phyloP scores from a whole-genome alignment of 805 yeast genomes.

The Phaffomyces opuntiae region DNA sequence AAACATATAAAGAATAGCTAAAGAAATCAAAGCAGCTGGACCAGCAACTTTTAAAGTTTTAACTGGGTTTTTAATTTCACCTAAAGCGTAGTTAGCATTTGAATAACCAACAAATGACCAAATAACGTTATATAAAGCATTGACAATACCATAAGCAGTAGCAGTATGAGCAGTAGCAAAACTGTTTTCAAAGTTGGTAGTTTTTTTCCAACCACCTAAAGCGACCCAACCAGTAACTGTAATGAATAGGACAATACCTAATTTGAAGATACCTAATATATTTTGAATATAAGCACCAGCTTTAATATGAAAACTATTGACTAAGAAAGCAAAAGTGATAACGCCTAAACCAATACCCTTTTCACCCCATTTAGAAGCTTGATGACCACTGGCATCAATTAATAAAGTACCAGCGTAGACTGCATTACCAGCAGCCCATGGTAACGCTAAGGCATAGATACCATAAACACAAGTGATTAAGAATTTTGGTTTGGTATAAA shows the following conservation, averaged over 20 bases:
- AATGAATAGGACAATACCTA: conserved; percentile 63
- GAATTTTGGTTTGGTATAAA: conserved; percentile 62
- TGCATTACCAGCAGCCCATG: conserved; percentile 84
- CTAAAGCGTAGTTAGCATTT: conserved; percentile 75
- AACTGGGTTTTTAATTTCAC: conserved; percentile 70
- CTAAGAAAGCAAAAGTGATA: conserved; percentile 59
- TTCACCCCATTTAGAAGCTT: conserved; percentile 67
- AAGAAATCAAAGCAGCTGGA: conserved; percentile 57
- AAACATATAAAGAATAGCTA: conserved; percentile 64
- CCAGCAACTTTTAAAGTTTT: conserved; percentile 66
- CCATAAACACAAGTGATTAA: conserved; percentile 62
- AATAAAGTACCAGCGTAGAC: conserved; percentile 75
- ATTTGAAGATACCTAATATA: conserved; percentile 62
- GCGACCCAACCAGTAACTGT: conserved; percentile 81
- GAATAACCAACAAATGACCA: conserved; percentile 85
- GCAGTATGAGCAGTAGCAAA: conserved; percentile 48
- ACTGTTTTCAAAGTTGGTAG: conserved; percentile 54
- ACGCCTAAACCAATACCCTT: conserved; percentile 73
- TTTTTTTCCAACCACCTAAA: conserved; percentile 60
- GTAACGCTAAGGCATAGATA: conserved; percentile 64
- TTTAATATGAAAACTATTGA: conserved; percentile 55
- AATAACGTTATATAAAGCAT: conserved; percentile 73
- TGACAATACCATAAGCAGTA: conserved; percentile 62
- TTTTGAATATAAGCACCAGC: conserved; percentile 62
- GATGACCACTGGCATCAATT: conserved; percentile 64